Conservation (phyloP, 164 flowering plant species). For the Umbellularia californica region DNA sequence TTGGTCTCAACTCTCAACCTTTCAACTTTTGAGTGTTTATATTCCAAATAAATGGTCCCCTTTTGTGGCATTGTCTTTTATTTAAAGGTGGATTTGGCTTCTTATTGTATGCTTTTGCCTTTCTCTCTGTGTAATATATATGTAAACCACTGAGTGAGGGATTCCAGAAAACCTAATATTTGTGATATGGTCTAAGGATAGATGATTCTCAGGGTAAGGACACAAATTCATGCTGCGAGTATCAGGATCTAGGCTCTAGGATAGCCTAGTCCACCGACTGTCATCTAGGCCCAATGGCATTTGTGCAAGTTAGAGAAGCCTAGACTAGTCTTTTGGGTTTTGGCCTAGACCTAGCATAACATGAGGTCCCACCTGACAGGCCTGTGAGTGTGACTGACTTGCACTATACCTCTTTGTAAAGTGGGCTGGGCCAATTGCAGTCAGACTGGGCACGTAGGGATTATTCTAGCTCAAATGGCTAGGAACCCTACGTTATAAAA, state of each 20-base stretch:
- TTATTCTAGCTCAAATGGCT: no score
- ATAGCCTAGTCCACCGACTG: neutral
- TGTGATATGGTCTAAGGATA: conserved; percentile 1
- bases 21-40: neutral
- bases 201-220: neutral
- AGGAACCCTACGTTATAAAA: no score
- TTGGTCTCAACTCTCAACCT: neutral
- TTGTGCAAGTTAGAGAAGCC: no score
- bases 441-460: no score
- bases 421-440: no score
- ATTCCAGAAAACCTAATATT: neutral
- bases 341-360: no score
- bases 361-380: no score
- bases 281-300: neutral
- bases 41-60: neutral
- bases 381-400: no score
- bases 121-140: neutral
- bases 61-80: neutral
- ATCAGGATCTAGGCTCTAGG: neutral
- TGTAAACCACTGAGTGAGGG: neutral
- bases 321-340: no score
- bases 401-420: no score
- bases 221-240: neutral
- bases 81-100: neutral
- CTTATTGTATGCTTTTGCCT: neutral